Conservation (phyloP, 2,329 filamentous ascomycete genomes). For the Exophiala phaeomuriformis region DNA sequence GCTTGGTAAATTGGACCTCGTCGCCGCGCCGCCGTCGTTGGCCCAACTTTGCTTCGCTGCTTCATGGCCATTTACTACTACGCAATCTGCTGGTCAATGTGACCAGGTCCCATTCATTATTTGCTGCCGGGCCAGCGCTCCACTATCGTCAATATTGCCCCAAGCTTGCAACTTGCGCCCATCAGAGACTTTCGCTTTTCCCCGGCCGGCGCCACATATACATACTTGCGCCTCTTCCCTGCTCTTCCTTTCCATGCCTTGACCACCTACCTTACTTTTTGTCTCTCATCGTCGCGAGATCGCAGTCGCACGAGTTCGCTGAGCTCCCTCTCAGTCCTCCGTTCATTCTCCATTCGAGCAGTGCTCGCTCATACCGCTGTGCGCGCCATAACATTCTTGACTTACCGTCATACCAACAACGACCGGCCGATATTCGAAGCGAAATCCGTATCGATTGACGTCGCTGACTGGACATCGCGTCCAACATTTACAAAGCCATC, state of each 20-base stretch:
- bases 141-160: slow-evolving; percentile 1
- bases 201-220: slow-evolving; percentile 16
- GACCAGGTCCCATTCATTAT: slow-evolving; percentile 1
- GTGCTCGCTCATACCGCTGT: slow-evolving; percentile 16
- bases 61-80: background rate
- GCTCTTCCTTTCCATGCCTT: slow-evolving; percentile 13
- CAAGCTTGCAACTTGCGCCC: background rate
- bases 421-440: background rate
- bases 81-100: slow-evolving; percentile 15
- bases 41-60: background rate
- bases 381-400: slow-evolving; percentile 3
- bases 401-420: background rate
- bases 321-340: slow-evolving; percentile 23
- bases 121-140: slow-evolving; percentile 10
- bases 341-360: slow-evolving; percentile 14
- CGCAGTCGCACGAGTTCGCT: slow-evolving; percentile 21
- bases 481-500: too few relatives aligned
- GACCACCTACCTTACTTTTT: slow-evolving; percentile 20
- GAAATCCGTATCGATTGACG: too few relatives aligned
- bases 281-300: slow-evolving; percentile 6
- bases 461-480: too few relatives aligned
- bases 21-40: slow-evolving; percentile 12
- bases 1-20: slow-evolving; percentile 2
- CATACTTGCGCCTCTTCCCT: slow-evolving; percentile 4
- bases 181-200: slow-evolving; percentile 3